Evolutionary conservation across 331 rosid species (phyloP).

Genomic region (Acacia pycnantha): DNA sequence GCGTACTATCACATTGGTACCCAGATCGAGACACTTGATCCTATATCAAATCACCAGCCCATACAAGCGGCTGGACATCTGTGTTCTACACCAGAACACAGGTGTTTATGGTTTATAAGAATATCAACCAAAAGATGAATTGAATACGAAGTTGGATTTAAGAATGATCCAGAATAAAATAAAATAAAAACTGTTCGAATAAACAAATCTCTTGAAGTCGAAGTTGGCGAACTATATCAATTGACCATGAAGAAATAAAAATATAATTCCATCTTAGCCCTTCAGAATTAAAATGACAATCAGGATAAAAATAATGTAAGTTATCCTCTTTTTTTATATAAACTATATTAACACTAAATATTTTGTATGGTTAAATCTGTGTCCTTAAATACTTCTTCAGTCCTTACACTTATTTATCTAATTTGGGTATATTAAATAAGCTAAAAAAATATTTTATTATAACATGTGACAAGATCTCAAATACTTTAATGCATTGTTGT

Average conservation of each 20-base stretch:
- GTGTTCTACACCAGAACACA: too few species aligned
- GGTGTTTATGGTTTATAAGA: neutral
- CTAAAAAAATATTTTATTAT: too few species aligned
- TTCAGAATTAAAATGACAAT: neutral
- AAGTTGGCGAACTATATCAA: neutral
- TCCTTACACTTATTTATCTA: too few species aligned
- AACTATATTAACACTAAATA: neutral
- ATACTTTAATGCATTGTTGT: too few species aligned
- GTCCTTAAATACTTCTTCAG: too few species aligned
- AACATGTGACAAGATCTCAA: too few species aligned
- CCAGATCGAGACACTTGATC: too few species aligned
- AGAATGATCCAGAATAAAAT: neutral
- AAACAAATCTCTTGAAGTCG: neutral
- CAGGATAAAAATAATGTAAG: neutral
- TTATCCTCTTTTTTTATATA: neutral
- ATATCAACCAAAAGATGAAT: neutral
- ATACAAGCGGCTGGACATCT: too few species aligned
- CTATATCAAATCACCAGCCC: too few species aligned
- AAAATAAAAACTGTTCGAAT: neutral
- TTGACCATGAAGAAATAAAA: neutral
- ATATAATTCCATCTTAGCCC: neutral
- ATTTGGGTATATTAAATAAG: too few species aligned
- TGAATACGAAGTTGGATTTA: neutral
- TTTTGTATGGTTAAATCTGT: neutral
- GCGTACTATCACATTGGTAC: too few species aligned